Evolutionary conservation across 495 filamentous ascomycete species (phyloP), one percentile per base, ranked within the genome.

Genomic region (Hypoxylon fragiforme): DNA sequence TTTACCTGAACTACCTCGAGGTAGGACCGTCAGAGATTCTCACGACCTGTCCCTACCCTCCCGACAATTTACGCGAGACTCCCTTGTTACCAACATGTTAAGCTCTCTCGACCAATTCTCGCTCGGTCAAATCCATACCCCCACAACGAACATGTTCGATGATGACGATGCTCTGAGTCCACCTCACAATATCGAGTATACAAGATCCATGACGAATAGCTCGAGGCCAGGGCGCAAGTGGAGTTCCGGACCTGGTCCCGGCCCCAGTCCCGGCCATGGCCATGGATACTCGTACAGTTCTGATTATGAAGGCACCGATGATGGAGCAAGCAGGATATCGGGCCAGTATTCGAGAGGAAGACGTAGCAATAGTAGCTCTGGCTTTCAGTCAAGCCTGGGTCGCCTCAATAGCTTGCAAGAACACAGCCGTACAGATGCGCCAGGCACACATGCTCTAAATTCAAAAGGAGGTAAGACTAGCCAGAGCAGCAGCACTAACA

Each of bases 71-170:
- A 85, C 85, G 20, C 84, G 91, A 41, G 88, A 91, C 59, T 96
- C 91, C 16, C 84, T 97, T 38, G 87, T 97, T 35, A 88, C 92
- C 69, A 92, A 95, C 63, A 90, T 97, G 84, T 81, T 97, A 9
- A 79, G 91, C 22, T 95, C 92, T 13, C 81, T 97, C 50, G 90
- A 95, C 70, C 86, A 89, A 73, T 81, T 90, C 65, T 81, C 79
- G 8, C 73, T 81, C 50, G 77, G 81, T 3, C 79, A 79, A 58
- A 67, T 74, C 14, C 72, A 71, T 54, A 67, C 68, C 3, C 62
- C 58, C 19, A 37, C 43, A 7, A 48, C 51, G 4, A 47, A 56
- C 7, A 52, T 63, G 20, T 72, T 75, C 38, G 74, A 69, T 14
- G 72, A 75, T 34, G 71, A 75, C 50, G 64, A 68, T 49, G 57